Percentiles rank a stretch among this genome's conserved stretches.
Conservation (phyloP, 169 alveolate species). For the Babesia ovis region DNA sequence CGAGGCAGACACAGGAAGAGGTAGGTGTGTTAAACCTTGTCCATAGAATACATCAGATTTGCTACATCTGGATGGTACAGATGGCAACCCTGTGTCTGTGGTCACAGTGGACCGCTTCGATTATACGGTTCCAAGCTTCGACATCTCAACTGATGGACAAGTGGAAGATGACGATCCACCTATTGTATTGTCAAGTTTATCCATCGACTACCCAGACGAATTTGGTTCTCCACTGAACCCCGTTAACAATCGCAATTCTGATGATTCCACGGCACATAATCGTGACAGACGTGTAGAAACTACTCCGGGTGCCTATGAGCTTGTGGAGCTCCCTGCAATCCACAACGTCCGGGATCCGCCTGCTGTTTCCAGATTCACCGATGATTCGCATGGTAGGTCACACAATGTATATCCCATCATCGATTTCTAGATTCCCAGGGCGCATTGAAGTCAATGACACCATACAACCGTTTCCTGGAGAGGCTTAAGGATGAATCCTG, state of each 20-base stretch:
- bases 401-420: not conserved
- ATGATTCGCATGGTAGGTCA: not conserved
- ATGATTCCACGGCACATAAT: not conserved
- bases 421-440: not conserved
- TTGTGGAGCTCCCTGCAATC: not conserved
- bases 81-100: not conserved
- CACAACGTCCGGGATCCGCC: not conserved
- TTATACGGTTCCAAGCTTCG: conserved; percentile 10
- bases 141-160: conserved; percentile 3
- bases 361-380: not conserved
- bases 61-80: not conserved
- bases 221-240: not conserved
- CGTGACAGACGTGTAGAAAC: not conserved
- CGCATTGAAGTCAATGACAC: conserved; percentile 57
- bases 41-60: not conserved
- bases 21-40: not conserved
- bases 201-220: conserved; percentile 14
- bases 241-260: not conserved
- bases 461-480: conserved; percentile 77
- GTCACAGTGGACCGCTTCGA: not conserved
- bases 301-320: conserved; percentile 10
- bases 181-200: not conserved
- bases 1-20: not conserved
- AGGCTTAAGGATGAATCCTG: conserved; percentile 78
- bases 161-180: conserved; percentile 7